Evolutionary conservation across 164 flowering plant species (phyloP).

Genomic region (Stephania yunnanensis): DNA sequence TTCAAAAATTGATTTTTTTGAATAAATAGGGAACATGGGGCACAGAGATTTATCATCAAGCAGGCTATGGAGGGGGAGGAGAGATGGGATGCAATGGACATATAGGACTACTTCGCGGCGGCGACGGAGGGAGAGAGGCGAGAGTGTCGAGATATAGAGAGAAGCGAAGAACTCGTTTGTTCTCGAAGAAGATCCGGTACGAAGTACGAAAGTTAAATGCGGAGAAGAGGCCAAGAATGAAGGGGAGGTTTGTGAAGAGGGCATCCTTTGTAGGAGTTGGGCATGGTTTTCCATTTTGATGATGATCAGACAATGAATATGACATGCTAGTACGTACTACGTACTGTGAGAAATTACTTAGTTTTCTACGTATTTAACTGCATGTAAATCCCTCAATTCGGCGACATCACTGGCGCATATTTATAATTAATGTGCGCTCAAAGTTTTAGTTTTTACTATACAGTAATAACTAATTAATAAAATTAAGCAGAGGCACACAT

Average conservation of each 20-base stretch:
- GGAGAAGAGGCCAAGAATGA: conserved; percentile 92
- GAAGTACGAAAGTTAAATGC: conserved; percentile 89
- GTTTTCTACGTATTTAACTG: no score
- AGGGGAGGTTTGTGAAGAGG: conserved; percentile 86
- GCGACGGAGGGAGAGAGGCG: conserved; percentile 79
- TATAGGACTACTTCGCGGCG: conserved; percentile 33
- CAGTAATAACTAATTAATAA: no score
- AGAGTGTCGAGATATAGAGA: conserved; percentile 86
- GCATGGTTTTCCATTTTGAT: conserved; percentile 33
- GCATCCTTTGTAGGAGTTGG: conserved; percentile 32
- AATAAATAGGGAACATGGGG: conserved; percentile 32
- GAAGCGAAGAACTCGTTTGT: conserved; percentile 73
- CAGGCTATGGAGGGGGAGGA: conserved; percentile 27
- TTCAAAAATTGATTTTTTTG: background rate
- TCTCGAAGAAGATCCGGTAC: conserved; percentile 90
- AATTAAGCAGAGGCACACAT: no score
- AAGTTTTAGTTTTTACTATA: no score
- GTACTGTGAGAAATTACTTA: no score
- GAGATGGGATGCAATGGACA: conserved; percentile 27
- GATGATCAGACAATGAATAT: no score
- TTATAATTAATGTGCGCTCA: no score
- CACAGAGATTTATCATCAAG: conserved; percentile 20
- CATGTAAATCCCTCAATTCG: no score
- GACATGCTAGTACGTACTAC: no score
- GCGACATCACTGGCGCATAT: no score